These are phyloP conservation scores for Heteromeles arbutifolia DNA, from an alignment of 306 rosid genomes.

Conservation along the genomic window DNA sequence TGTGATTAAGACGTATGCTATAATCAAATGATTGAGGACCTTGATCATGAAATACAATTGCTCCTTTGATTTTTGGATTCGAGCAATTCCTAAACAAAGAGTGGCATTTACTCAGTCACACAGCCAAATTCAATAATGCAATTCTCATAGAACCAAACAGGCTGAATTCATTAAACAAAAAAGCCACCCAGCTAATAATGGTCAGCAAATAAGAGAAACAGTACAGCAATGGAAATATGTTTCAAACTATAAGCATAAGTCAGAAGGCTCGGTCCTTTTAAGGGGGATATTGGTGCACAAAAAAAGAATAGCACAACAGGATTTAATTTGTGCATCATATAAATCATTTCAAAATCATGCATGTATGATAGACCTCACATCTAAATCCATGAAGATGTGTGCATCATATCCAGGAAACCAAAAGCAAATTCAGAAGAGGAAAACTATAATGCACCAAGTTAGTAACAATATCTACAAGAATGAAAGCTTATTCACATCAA, in stretches of 20 bases:
- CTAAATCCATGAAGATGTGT: not conserved
- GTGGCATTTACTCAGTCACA: slow-evolving; percentile 19
- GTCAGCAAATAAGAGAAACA: not conserved
- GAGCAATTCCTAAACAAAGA: slow-evolving; percentile 65
- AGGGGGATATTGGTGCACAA: no score
- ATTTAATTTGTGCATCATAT: not conserved
- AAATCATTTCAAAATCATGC: not conserved
- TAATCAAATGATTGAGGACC: slow-evolving; percentile 82
- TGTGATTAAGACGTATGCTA: slow-evolving; percentile 92
- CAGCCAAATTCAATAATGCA: not conserved
- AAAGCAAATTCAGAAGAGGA: not conserved
- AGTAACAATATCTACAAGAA: not conserved
- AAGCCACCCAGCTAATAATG: not conserved
- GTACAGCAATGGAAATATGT: not conserved
- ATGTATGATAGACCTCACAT: not conserved
- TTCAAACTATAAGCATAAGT: not conserved
- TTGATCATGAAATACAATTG: slow-evolving; percentile 77
- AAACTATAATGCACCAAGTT: not conserved
- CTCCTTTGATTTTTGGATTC: slow-evolving; percentile 82
- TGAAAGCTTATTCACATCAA: not conserved
- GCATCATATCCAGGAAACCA: not conserved
- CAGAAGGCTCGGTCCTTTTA: slow-evolving; percentile 10
- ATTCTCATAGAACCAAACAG: not conserved
- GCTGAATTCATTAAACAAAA: not conserved
- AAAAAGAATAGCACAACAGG: not conserved